These are phyloP conservation scores for Cladorrhinum sp. DNA, from an alignment of 2,329 filamentous ascomycete species.

Conservation along the genomic window DNA sequence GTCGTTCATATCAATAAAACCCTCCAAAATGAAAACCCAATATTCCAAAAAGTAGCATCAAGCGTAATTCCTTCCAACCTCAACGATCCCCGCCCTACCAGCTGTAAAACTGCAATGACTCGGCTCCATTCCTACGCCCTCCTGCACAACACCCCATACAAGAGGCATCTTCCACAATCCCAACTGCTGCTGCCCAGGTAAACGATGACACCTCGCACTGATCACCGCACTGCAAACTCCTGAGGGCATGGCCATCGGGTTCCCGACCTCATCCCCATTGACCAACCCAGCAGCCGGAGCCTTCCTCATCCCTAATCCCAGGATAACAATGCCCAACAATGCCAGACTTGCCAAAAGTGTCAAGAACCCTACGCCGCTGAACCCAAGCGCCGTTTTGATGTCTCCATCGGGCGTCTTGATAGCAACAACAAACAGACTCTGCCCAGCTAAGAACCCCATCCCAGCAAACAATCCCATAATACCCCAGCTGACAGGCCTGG, in stretches of 20 bases:
- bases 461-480: slow-evolving; percentile 44
- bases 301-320: slow-evolving; percentile 41
- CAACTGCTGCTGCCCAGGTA: slow-evolving; percentile 29
- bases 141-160: slow-evolving; percentile 46
- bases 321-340: slow-evolving; percentile 37
- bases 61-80: slow-evolving; percentile 37
- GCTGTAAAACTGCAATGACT: slow-evolving; percentile 45
- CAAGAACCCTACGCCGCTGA: slow-evolving; percentile 44
- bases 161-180: slow-evolving; percentile 38
- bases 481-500: slow-evolving; percentile 43
- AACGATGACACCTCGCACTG: slow-evolving; percentile 46
- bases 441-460: slow-evolving; percentile 46
- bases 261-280: slow-evolving; percentile 39
- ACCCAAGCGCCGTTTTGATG: slow-evolving; percentile 34
- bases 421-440: slow-evolving; percentile 40
- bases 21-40: background rate
- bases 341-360: slow-evolving; percentile 41
- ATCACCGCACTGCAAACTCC: slow-evolving; percentile 53
- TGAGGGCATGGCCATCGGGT: slow-evolving; percentile 47
- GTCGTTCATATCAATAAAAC: background rate
- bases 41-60: slow-evolving; percentile 16
- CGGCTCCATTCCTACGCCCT: slow-evolving; percentile 35
- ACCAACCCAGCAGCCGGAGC: slow-evolving; percentile 36
- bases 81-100: slow-evolving; percentile 33
- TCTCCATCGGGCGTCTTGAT: slow-evolving; percentile 27